Evolutionary conservation across 495 filamentous ascomycete genomes (phyloP).

Genomic region (Aspergillus incahuasiensis): DNA sequence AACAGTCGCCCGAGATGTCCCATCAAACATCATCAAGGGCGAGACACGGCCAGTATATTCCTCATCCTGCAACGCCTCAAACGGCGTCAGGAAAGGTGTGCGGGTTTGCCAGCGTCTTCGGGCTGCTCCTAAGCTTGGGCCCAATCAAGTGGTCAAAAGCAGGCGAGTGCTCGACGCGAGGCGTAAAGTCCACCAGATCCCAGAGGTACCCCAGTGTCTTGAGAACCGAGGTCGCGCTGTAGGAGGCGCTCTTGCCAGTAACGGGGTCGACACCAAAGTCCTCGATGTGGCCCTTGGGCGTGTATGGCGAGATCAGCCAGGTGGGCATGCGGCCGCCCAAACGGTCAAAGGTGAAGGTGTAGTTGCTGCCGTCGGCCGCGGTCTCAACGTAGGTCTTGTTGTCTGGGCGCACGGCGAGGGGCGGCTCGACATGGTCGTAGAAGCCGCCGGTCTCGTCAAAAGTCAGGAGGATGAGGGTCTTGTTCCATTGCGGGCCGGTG

Average conservation of each 20-base stretch:
- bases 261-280: constrained; percentile 7
- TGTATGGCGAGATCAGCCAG: constrained; percentile 43
- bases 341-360: constrained; percentile 43
- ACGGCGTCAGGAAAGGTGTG: constrained; percentile 5
- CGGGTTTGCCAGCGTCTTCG: neutral
- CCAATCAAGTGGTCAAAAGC: constrained; percentile 10
- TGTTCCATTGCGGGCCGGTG: constrained; percentile 40
- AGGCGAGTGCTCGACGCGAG: constrained; percentile 6
- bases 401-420: constrained; percentile 36
- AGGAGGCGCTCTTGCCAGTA: neutral
- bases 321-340: constrained; percentile 47
- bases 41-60: neutral
- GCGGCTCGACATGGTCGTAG: constrained; percentile 46
- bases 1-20: too few species aligned
- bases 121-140: neutral
- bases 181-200: constrained; percentile 7
- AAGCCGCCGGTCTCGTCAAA: constrained; percentile 49
- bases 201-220: constrained; percentile 8
- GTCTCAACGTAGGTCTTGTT: constrained; percentile 41
- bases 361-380: constrained; percentile 33
- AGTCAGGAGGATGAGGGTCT: constrained; percentile 47
- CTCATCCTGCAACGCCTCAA: neutral
- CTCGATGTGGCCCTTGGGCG: constrained; percentile 2
- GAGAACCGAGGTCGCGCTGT: constrained; percentile 4
- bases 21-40: too few species aligned